Percentiles rank a stretch among this genome's conserved stretches.
Conservation (phyloP, 2,329 filamentous ascomycete species). For the Didymella segeticola region DNA sequence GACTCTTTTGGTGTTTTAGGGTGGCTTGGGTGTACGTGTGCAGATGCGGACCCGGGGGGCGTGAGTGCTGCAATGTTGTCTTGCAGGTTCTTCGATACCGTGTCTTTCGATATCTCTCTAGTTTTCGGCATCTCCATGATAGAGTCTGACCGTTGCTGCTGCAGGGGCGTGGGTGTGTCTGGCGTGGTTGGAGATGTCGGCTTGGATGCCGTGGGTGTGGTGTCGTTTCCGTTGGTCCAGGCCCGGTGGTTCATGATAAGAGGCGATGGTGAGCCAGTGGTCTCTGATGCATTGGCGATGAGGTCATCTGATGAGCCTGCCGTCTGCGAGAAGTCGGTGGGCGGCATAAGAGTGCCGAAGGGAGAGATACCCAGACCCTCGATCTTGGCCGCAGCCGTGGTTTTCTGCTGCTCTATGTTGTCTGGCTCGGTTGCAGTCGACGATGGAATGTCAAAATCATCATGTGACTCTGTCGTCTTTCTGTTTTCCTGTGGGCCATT, state of each 20-base stretch:
- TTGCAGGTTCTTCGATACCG: not conserved
- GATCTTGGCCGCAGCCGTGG: constrained; percentile 26
- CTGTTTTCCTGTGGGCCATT: constrained; percentile 22
- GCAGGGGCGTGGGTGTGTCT: constrained; percentile 32
- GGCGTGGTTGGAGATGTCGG: constrained; percentile 21
- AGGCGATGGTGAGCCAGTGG: constrained; percentile 36
- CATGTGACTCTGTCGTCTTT: constrained; percentile 23
- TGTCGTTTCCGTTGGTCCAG: constrained; percentile 26
- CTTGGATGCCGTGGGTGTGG: constrained; percentile 21
- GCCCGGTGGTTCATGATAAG: constrained; percentile 10
- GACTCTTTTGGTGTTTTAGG: not conserved
- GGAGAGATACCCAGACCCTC: constrained; percentile 35
- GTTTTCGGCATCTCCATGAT: constrained; percentile 14
- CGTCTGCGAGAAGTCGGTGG: constrained; percentile 41
- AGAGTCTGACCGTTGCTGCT: constrained; percentile 26
- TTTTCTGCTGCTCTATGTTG: constrained; percentile 17
- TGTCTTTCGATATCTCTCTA: not conserved
- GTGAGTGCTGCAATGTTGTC: not conserved
- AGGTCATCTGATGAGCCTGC: constrained; percentile 45
- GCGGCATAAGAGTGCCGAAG: constrained; percentile 18
- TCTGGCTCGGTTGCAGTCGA: constrained; percentile 31
- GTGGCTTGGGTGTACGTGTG: not conserved
- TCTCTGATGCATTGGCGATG: constrained; percentile 33
- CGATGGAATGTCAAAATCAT: constrained; percentile 43
- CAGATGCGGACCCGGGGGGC: not conserved